Evolutionary conservation across 2,329 filamentous ascomycete genomes (phyloP).

Genomic region (Cryoendolithus antarcticus): DNA sequence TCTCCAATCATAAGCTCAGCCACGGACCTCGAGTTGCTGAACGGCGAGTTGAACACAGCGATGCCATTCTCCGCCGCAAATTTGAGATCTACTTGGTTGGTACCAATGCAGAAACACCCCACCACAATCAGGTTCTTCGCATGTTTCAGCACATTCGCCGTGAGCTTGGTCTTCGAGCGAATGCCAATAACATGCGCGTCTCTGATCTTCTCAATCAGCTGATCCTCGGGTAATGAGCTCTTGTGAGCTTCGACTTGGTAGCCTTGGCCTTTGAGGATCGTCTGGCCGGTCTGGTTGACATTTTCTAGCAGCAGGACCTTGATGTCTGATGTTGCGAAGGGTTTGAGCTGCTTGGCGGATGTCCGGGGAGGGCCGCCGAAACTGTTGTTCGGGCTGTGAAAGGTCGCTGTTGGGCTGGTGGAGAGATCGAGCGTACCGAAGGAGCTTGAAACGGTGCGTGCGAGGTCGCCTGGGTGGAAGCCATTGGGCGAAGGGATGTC

Average conservation of each 20-base stretch:
- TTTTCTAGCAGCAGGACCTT: slow-evolving; percentile 95
- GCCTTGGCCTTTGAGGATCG: slow-evolving; percentile 72
- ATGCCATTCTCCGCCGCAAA: slow-evolving; percentile 77
- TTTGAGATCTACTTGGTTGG: slow-evolving; percentile 83
- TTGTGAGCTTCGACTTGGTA: slow-evolving; percentile 94
- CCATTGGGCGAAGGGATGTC: slow-evolving; percentile 23
- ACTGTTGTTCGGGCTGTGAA: slow-evolving; percentile 57
- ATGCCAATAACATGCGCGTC: slow-evolving; percentile 97
- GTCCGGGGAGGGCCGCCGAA: slow-evolving; percentile 26
- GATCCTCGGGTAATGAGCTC: slow-evolving; percentile 76
- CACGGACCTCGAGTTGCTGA: slow-evolving; percentile 93
- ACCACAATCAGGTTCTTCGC: slow-evolving; percentile 92
- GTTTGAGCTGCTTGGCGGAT: slow-evolving; percentile 69
- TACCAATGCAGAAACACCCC: slow-evolving; percentile 98
- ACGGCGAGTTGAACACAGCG: slow-evolving; percentile 97
- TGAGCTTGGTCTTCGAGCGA: slow-evolving; percentile 93
- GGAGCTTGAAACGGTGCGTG: slow-evolving; percentile 25
- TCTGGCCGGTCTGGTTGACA: slow-evolving; percentile 78
- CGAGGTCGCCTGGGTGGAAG: slow-evolving; percentile 6
- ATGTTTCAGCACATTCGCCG: slow-evolving; percentile 67
- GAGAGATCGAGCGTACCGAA: slow-evolving; percentile 47
- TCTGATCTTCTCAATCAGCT: slow-evolving; percentile 96
- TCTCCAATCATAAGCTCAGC: slow-evolving; percentile 92
- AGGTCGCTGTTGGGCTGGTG: slow-evolving; percentile 61
- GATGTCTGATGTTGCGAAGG: slow-evolving; percentile 89